Evolutionary conservation across 371 early-diverging fungal genomes (phyloP), one percentile per base, ranked within the genome.

Genomic region (Smittium mucronatum): DNA sequence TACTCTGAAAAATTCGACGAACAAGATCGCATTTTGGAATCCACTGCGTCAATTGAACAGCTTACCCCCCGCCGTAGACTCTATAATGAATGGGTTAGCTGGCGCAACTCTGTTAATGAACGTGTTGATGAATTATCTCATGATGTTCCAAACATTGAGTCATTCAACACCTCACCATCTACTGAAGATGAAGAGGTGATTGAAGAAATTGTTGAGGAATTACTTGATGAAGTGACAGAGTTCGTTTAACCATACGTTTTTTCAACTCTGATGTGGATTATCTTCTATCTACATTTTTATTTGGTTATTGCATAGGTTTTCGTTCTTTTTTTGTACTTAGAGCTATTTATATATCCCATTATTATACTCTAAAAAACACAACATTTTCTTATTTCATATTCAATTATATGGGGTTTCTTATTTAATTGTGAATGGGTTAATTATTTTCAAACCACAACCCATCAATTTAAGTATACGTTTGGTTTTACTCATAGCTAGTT

Each of bases 1-100:
- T 95, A 91, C 85, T 81, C 90, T 74, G 85, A 83, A 75, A 81
- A 85, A 70, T 96, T 96, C 76, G 98, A 98, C 31, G 88, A 89
- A 73, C 88, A 88, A 70, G 96, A 97, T 82, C 74, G 76, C 70
- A 76, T 76, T 69, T 80, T 83, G 36, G 83, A 84, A 70, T 86
- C 87, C 70, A 87, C 87, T 57, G 87, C 84, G 60, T 85, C 87
- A 64, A 84, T 85, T 70, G 88, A 87, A 69, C 82, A 86, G 70
- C 84, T 88, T 75, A 81, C 82, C 64, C 86, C 86, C 73, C 90
- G 89, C 72, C 87, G 89, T 72, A 84, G 87, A 74, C 85, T 88
- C 30, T 67, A 88, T 36, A 84, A 87, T 75, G 89, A 91, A 78
- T 91, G 90, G 92, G 79, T 85, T 70, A 82, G 79, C 68, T 89